Conservation (phyloP, 1,139 yeast genomes). For the Meyerozyma sp. region DNA sequence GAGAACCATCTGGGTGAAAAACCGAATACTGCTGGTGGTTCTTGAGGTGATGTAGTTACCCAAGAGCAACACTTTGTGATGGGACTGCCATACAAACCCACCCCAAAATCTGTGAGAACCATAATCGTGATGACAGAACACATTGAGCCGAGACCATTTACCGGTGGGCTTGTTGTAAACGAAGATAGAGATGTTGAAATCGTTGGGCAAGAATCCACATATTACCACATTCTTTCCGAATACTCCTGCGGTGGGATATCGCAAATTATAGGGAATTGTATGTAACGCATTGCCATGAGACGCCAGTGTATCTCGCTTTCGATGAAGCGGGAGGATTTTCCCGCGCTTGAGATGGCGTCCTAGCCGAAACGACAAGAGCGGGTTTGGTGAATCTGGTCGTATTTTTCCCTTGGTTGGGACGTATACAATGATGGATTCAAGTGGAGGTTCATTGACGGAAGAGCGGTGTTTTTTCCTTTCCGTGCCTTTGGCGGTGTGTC, state of each 20-base stretch:
- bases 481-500: conserved; percentile 5
- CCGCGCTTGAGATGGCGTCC: conserved; percentile 32
- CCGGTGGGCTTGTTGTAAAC: conserved; percentile 58
- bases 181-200: conserved; percentile 51
- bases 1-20: conserved; percentile 51
- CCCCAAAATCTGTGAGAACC: conserved; percentile 61
- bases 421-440: conserved; percentile 35
- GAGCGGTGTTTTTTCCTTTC: conserved; percentile 6
- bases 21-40: conserved; percentile 50
- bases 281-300: conserved; percentile 6
- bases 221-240: conserved; percentile 63
- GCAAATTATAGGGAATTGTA: conserved; percentile 36
- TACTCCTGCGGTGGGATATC: conserved; percentile 53
- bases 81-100: conserved; percentile 70
- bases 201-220: conserved; percentile 52
- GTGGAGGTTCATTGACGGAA: neutral
- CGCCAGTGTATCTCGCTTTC: conserved; percentile 8
- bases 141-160: conserved; percentile 60
- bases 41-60: conserved; percentile 49
- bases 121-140: conserved; percentile 50
- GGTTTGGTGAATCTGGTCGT: conserved; percentile 18
- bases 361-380: conserved; percentile 31
- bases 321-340: conserved; percentile 23
- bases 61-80: conserved; percentile 56
- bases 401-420: conserved; percentile 20